Evolutionary conservation across 2,329 filamentous ascomycete species (phyloP).

Genomic region (Botrytis squamosa): DNA sequence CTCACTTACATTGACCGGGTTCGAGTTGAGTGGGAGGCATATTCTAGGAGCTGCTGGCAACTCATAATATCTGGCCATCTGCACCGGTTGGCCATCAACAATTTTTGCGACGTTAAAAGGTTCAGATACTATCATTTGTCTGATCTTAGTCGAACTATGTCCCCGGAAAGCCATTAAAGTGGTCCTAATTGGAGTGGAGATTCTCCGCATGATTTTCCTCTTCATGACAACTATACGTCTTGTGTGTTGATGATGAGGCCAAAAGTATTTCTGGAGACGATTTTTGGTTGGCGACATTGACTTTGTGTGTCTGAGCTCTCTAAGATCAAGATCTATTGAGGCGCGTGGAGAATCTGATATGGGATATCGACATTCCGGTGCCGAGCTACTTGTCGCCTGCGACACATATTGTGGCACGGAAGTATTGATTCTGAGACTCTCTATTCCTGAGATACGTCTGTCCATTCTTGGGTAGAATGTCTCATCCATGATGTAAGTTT

Average conservation of each 20-base stretch:
- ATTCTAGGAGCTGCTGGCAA: not conserved
- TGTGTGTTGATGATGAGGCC: not conserved
- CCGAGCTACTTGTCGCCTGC: not conserved
- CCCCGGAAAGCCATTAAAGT: not conserved
- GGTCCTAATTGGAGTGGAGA: not conserved
- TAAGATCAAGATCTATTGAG: not conserved
- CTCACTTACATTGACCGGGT: not conserved
- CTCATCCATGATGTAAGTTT: not conserved
- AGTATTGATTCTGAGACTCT: not conserved
- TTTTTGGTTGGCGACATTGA: not conserved
- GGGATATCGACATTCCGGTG: not conserved
- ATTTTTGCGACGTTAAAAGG: not conserved
- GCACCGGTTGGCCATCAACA: not conserved
- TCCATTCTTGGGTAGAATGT: not conserved
- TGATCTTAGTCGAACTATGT: not conserved
- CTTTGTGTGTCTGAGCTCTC: not conserved
- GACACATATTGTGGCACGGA: not conserved
- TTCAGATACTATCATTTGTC: not conserved
- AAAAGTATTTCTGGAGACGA: not conserved
- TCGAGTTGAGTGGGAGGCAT: not conserved
- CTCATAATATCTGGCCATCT: not conserved
- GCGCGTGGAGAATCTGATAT: not conserved
- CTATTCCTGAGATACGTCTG: not conserved
- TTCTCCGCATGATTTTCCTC: not conserved
- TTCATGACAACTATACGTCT: not conserved